phyloP scores from a whole-genome alignment of 192 early-diverging fungal species.

The Backusella morwellensis region DNA sequence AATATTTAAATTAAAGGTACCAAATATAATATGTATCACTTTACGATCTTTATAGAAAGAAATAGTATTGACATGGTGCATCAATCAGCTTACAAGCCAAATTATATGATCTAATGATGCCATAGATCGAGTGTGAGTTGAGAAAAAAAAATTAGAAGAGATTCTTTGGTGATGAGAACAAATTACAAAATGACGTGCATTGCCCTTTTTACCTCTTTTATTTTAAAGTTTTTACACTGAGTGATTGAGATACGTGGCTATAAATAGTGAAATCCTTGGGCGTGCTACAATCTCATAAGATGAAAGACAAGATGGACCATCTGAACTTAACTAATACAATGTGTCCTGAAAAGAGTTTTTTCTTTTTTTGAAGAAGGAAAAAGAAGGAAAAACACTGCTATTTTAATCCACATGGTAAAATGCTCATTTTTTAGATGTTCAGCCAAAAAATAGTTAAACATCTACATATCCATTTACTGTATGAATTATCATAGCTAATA shows the following conservation, averaged over 20 bases:
- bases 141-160: neutral
- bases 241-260: neutral
- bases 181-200: neutral
- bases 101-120: neutral
- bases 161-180: neutral
- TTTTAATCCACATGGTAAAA: neutral
- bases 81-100: neutral
- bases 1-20: neutral
- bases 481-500: neutral
- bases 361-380: neutral
- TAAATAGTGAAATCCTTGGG: neutral
- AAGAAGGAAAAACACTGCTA: neutral
- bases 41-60: neutral
- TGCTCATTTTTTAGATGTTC: neutral
- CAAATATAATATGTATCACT: slow-evolving; percentile 7
- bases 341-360: neutral
- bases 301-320: neutral
- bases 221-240: slow-evolving; percentile 1
- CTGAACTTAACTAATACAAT: neutral
- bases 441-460: neutral
- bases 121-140: neutral
- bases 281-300: neutral
- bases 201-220: neutral
- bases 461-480: neutral
- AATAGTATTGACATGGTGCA: neutral